Conservation (phyloP, 345 rosid species). For the Leavenworthia alabamica region DNA sequence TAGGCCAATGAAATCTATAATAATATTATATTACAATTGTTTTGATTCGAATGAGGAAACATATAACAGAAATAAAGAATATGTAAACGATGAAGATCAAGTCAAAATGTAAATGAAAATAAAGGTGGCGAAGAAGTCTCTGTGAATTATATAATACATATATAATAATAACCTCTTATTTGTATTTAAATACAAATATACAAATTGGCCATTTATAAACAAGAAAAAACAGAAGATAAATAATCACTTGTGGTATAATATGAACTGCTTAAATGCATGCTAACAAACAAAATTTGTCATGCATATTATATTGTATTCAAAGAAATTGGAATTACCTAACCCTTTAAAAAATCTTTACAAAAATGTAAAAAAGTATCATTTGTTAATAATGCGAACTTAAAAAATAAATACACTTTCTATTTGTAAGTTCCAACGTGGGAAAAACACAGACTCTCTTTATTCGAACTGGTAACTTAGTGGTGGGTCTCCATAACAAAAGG, state of each 20-base stretch:
- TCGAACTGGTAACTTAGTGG: neutral
- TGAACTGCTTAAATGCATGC: neutral
- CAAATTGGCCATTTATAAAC: conserved; percentile 13
- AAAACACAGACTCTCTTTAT: neutral
- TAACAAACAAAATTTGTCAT: neutral
- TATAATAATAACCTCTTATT: neutral
- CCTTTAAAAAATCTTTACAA: neutral
- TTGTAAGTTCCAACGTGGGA: neutral
- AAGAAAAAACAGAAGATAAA: neutral
- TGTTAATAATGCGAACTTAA: neutral
- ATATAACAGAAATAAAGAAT: neutral
- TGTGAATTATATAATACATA: neutral
- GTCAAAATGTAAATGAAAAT: neutral
- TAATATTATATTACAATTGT: neutral
- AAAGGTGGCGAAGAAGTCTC: neutral
- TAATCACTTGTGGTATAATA: neutral
- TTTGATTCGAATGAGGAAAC: neutral
- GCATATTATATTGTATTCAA: neutral
- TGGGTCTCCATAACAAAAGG: neutral
- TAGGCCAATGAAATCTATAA: neutral
- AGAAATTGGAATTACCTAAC: conserved; percentile 1
- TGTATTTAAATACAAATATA: neutral
- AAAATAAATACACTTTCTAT: neutral
- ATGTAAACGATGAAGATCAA: neutral
- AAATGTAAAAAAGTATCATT: neutral